Base-by-base conservation (phyloP, 2,329 filamentous ascomycete species). In the Alternaria sp. region DNA sequence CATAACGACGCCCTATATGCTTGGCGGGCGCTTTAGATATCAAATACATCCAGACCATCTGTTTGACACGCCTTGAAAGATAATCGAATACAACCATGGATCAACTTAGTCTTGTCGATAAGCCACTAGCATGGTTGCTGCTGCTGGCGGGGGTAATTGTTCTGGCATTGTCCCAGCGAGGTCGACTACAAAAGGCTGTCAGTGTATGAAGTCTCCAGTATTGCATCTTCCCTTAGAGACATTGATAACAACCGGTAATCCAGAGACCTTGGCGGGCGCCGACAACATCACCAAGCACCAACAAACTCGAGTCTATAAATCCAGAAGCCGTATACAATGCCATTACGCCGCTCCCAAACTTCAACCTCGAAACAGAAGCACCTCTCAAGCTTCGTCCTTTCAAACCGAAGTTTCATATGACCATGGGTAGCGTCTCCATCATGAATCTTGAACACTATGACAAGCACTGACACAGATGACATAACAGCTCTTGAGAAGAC, bases 321-420 rank as follows among this genome's bases (percentile, higher is more conserved):
- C 61, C 65, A 28, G 64, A 75, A 64, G 75, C 78, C 65, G 64
- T 73, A 47, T 84, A 84, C 67, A 67, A 74, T 49, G 60, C 72
- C 30, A 84, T 86, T 54, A 80, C 79, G 21, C 82, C 86, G 4
- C 77, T 88, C 5, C 50, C 73, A 3, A 74, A 82, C 59, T 87
- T 89, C 66, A 76, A 86, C 62, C 86, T 86, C 82, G 71, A 80
- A 55, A 80, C 76, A 0, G 84, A 83, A 30, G 81, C 85, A 59
- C 88, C 86, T 0, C 71, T 87, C 40, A 83, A 86, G 60, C 73
- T 88, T 11, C 81, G 88, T 13, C 85, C 86, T 0, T 89, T 89
- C 76, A 89, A 87, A 74, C 83, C 86, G 6, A 88, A 85, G 68
- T 90, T 87, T 71, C 84, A 89, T 71, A 75, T 90, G 54, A 89